A percentile compares a stretch with the other conserved stretches of the same genome.
Evolutionary conservation across 176 grass and related monocot genomes (phyloP).

Genomic region (Themeda triandra): DNA sequence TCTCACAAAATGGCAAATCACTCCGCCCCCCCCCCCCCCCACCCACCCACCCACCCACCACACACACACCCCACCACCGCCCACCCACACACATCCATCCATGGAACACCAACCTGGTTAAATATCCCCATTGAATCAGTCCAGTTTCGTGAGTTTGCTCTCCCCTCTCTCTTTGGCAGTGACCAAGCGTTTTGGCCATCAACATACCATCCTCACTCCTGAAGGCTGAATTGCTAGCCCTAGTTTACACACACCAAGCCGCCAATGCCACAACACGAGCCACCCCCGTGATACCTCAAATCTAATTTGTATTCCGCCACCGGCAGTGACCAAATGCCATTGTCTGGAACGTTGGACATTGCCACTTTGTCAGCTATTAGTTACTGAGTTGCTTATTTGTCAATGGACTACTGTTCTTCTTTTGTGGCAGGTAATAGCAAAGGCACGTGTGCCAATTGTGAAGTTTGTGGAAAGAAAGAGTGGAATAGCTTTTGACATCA

Average conservation of each 20-base stretch:
- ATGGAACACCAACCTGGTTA: no score
- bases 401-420: constrained; percentile 22
- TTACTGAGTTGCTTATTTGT: not conserved
- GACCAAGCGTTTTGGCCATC: not conserved
- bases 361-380: not conserved
- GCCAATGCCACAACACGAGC: not conserved
- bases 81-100: no score
- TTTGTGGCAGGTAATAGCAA: constrained; percentile 84
- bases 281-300: not conserved
- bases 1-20: no score
- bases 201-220: not conserved
- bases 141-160: not conserved
- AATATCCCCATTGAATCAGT: not conserved
- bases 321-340: not conserved
- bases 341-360: not conserved
- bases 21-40: no score
- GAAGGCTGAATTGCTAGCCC: not conserved
- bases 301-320: not conserved
- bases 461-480: constrained; percentile 93
- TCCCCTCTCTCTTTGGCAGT: not conserved
- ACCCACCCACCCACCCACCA: no score
- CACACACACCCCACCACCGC: no score
- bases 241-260: not conserved
- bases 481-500: constrained; percentile 91
- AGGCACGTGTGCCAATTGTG: constrained; percentile 96